Evolutionary conservation across 73 alveolate genomes (phyloP), one percentile per base, ranked within the genome.

Genomic region (Paramecium sexaurelia): DNA sequence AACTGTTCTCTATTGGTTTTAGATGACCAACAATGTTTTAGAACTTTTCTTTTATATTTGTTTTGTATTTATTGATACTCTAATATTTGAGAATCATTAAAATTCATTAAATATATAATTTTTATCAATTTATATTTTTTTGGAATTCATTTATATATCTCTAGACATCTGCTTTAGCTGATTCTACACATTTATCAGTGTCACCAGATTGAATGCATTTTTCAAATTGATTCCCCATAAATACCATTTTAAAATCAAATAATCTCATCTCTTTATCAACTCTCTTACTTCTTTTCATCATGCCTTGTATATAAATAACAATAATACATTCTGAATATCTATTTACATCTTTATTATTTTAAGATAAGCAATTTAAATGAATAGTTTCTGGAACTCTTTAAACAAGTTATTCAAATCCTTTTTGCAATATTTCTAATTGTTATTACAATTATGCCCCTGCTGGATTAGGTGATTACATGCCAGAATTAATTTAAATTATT

Each of bases 371-470:
- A 27, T 20, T 8, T 24, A 17, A n/a, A 32, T 68, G 85, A 32
- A 33, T 68, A 27, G 32, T 71, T 40, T 71, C 86, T 71, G 61
- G 86, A 35, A 71, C 27, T 20, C 56, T 71, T 17, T 71, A 11
- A 27, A 32, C 57, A 71, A 71, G 56, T n/a, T 71, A 32, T 71
- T 71, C 86, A 36, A 71, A 71, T 32, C 61, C 86, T 71, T 71
- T 35, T 71, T 71, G 17, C 43, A 61, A 61, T 26, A 61, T 61
- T 61, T 61, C 83, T 26, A 61, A 22, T 61, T 56, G 75, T 56
- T 61, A 61, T 61, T 61, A 13, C 26, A 61, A 24, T 61, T 22
- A 32, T 7, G 45, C 83, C 11, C 43, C 83, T 61, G 83, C 83
- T 61, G 45, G 83, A 61, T 61, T 61, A 8, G 83, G 24, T 61